Base-by-base conservation (phyloP, 352 stramenopile species). In the Phytophthora niederhauseri region DNA sequence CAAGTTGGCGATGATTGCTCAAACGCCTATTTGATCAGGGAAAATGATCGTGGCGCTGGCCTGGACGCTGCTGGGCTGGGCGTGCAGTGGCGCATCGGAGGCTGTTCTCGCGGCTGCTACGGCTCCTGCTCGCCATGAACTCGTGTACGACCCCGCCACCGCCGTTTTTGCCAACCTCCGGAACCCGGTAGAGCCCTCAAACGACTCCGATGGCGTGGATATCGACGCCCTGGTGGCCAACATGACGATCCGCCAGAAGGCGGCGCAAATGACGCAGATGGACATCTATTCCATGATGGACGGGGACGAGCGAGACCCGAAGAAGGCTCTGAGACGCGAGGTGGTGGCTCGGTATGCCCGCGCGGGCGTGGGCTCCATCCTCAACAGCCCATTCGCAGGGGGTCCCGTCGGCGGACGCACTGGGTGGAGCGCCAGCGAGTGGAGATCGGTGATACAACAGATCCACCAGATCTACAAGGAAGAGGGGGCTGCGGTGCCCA, bases 261-360 rank as follows among this genome's bases (percentile, higher is more conserved):
- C 94, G 56, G 89, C 86, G 49, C 91, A 98, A 66, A 97, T 98
- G 91, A 91, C 89, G 24, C 91, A 98, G 73, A 85, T 98, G 67
- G 91, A 97, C 63, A 94, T 98, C 60, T 86, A 95, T 57, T 85
- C 92, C 34, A 79, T 96, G 72, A 71, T 92, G 66, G 76, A 92
- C 57, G 75, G 77, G 41, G 77, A 91, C 62, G 59, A 78, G 31
- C 73, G 78, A 34, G 69, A 90, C 51, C 80, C 81, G 0, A 64
- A 55, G 63, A 80, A 66, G 11, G 77, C 86, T 24, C 49, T 94
- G 7, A 86, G 94, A 56, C 61, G 72, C 15, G 75, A 79, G 7
- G 55, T 80, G 24, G 70, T 92, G 20, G 73, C 78, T 50, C 66
- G 74, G 17, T 97, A 93, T 61, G 89, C 89, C 7, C 77, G 89